A percentile compares a stretch with the other conserved stretches of the same genome.
phyloP scores from a whole-genome alignment of 495 filamentous ascomycete species.

The Aspergillus ostianus region DNA sequence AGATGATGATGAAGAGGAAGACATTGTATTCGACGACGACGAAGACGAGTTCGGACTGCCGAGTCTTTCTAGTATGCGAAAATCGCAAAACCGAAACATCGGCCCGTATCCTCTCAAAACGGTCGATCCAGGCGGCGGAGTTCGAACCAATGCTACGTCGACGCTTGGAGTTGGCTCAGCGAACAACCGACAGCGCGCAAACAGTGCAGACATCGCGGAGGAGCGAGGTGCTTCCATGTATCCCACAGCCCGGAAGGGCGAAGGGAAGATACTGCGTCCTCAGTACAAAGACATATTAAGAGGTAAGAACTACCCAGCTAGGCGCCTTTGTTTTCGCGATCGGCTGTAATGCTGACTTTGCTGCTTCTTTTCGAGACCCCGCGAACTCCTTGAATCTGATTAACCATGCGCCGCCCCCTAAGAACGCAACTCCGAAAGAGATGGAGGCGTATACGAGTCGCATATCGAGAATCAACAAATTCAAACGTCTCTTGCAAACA shows the following conservation, averaged over 20 bases:
- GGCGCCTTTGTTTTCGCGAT: not conserved
- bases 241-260: constrained; percentile 79
- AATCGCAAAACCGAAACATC: constrained; percentile 58
- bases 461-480: constrained; percentile 96
- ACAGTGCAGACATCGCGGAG: constrained; percentile 88
- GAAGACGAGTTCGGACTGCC: constrained; percentile 94
- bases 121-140: constrained; percentile 42
- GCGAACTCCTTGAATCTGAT: constrained; percentile 95
- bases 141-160: constrained; percentile 23
- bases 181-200: constrained; percentile 51
- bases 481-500: constrained; percentile 90
- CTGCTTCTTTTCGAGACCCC: constrained; percentile 59
- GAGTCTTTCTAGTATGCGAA: constrained; percentile 82
- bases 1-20: constrained; percentile 53
- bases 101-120: constrained; percentile 43
- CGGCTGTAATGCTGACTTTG: constrained; percentile 11
- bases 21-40: constrained; percentile 77
- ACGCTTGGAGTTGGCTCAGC: constrained; percentile 34
- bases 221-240: constrained; percentile 86
- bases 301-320: constrained; percentile 41
- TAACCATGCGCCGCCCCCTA: constrained; percentile 72
- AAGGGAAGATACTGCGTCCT: constrained; percentile 91
- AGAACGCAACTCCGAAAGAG: constrained; percentile 78
- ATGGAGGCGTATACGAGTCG: constrained; percentile 81
- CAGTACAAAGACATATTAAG: constrained; percentile 96